A percentile compares a stretch with the other conserved stretches of the same genome.
phyloP scores from a whole-genome alignment of 2,329 filamentous ascomycete genomes.

The Cladosporium sp. region DNA sequence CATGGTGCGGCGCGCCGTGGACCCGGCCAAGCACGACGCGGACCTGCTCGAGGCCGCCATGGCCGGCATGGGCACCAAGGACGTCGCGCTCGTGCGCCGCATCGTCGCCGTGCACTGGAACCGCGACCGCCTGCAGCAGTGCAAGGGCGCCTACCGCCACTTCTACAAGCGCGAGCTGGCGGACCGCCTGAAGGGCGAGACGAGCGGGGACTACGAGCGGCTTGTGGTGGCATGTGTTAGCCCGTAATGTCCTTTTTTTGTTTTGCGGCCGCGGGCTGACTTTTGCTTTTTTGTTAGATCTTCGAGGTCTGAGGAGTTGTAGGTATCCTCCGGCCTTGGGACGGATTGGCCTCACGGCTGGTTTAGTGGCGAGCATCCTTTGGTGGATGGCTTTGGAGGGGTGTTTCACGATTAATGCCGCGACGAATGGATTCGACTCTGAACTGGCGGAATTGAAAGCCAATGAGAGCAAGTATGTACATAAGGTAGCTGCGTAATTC shows the following conservation, averaged over 20 bases:
- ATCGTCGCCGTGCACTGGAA: constrained; percentile 83
- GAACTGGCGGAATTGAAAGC: too few relatives aligned
- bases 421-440: too few relatives aligned
- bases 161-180: constrained; percentile 62
- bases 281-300: background rate
- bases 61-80: constrained; percentile 81
- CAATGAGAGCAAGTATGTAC: too few relatives aligned
- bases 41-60: constrained; percentile 77
- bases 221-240: constrained; percentile 58
- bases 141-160: constrained; percentile 71
- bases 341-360: too few relatives aligned
- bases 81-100: constrained; percentile 69
- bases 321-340: background rate
- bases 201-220: constrained; percentile 73
- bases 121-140: constrained; percentile 62
- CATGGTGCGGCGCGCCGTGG: constrained; percentile 69
- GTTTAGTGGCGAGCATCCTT: too few relatives aligned
- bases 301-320: background rate
- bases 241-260: background rate
- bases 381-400: too few relatives aligned
- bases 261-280: background rate
- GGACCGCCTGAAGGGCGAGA: constrained; percentile 70
- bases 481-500: too few relatives aligned
- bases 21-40: constrained; percentile 81
- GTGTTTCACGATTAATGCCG: too few relatives aligned